Conservation (phyloP, 2,329 filamentous ascomycete genomes). For the Arthrobotrys conoides region DNA sequence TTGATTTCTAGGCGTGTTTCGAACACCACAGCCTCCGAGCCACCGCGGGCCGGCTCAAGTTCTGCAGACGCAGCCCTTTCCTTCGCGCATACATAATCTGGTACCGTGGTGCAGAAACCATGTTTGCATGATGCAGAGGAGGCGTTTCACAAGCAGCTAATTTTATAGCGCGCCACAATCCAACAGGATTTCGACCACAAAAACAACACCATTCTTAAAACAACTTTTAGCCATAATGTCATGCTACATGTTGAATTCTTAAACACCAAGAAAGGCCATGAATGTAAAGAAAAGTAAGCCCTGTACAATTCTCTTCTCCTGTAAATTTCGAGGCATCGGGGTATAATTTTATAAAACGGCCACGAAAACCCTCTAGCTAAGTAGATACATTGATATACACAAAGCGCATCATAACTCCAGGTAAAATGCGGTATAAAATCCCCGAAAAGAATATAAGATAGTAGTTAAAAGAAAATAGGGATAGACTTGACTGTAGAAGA, state of each 20-base stretch:
- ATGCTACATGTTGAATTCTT: conserved; percentile 10
- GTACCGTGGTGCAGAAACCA: conserved; percentile 9
- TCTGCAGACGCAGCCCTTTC: conserved; percentile 3
- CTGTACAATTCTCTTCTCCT: conserved; percentile 2
- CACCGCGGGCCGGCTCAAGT: not conserved
- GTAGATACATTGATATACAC: conserved; percentile 34
- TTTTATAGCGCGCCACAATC: conserved; percentile 6
- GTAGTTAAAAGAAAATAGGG: conserved; percentile 12
- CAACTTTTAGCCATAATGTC: conserved; percentile 19
- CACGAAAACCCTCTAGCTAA: conserved; percentile 13
- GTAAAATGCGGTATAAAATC: conserved; percentile 26
- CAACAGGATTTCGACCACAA: not conserved
- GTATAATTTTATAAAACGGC: conserved; percentile 38
- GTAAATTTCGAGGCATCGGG: conserved; percentile 9
- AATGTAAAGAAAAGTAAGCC: conserved; percentile 3
- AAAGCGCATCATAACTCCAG: conserved; percentile 36
- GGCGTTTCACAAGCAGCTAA: conserved; percentile 32
- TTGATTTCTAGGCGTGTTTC: not conserved
- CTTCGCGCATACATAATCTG: not conserved
- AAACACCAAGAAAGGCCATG: not conserved
- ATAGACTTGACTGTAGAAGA: conserved; percentile 8
- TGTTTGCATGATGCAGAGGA: conserved; percentile 6
- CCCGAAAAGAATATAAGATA: conserved; percentile 31
- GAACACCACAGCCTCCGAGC: not conserved
- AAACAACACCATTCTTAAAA: conserved; percentile 22